Percentiles rank a stretch among this genome's conserved stretches.
Conservation (phyloP, 2,329 filamentous ascomycete genomes). For the Hypoxylon sp. region DNA sequence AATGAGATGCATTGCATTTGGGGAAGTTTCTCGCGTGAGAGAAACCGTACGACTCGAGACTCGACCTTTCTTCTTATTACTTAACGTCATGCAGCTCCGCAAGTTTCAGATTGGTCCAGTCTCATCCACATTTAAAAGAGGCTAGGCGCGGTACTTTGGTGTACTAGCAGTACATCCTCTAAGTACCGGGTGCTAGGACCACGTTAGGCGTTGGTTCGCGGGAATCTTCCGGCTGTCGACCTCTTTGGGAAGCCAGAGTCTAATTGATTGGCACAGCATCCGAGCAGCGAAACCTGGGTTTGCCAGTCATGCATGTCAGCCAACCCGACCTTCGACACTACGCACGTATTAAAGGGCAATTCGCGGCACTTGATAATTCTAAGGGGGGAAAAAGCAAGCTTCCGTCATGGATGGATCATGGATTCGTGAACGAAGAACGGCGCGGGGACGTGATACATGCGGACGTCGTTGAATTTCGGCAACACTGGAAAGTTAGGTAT, state of each 20-base stretch:
- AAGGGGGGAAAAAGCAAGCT: slow-evolving; percentile 9
- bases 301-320: slow-evolving; percentile 38
- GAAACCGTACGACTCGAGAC: slow-evolving; percentile 43
- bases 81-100: slow-evolving; percentile 45
- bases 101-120: slow-evolving; percentile 43
- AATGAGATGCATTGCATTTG: slow-evolving; percentile 43
- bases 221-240: slow-evolving; percentile 48
- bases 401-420: slow-evolving; percentile 30
- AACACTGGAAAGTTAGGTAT: slow-evolving; percentile 31
- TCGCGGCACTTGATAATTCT: slow-evolving; percentile 30
- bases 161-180: slow-evolving; percentile 2
- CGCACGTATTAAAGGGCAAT: slow-evolving; percentile 35
- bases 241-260: slow-evolving; percentile 38
- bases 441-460: slow-evolving; percentile 15
- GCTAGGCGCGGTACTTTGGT: slow-evolving; percentile 31
- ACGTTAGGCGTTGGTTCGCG: slow-evolving; percentile 45
- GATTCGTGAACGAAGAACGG: slow-evolving; percentile 22
- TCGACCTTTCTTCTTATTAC: slow-evolving; percentile 38
- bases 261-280: slow-evolving; percentile 33
- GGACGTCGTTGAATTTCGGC: slow-evolving; percentile 19
- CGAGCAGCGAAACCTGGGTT: slow-evolving; percentile 16
- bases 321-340: slow-evolving; percentile 30
- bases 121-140: slow-evolving; percentile 23
- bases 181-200: slow-evolving; percentile 27
- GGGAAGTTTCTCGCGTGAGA: slow-evolving; percentile 52